A percentile compares a stretch with the other conserved stretches of the same genome.
Evolutionary conservation across 495 filamentous ascomycete species (phyloP).

Genomic region (Parathielavia appendiculata): DNA sequence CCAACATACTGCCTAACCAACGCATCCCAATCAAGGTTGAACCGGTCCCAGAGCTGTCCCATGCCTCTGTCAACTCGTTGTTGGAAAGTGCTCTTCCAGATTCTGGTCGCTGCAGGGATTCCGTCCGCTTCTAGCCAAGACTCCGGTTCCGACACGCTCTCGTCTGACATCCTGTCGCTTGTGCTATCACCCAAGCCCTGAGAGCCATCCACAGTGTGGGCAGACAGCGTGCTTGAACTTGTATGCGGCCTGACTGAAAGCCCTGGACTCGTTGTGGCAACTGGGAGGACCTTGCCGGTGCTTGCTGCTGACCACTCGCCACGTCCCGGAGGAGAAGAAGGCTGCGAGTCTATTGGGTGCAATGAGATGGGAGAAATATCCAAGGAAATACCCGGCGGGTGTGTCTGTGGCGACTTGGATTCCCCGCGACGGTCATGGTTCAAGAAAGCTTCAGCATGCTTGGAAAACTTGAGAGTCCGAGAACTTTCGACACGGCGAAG

Average conservation of each 20-base stretch:
- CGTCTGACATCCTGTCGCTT: conserved; percentile 23
- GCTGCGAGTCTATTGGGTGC: background rate
- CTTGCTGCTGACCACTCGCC: background rate
- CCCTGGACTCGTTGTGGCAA: background rate
- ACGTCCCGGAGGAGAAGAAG: too few relatives aligned
- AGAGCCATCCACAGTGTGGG: conserved; percentile 8
- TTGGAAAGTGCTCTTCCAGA: conserved; percentile 18
- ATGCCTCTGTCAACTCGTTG: conserved; percentile 18
- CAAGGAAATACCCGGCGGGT: background rate
- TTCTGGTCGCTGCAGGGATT: background rate
- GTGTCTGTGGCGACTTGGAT: background rate
- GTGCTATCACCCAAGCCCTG: conserved; percentile 18
- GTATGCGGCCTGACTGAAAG: conserved; percentile 17
- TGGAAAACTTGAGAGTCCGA: conserved; percentile 12
- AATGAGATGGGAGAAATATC: background rate
- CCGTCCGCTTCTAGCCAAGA: conserved; percentile 16
- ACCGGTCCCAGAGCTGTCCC: conserved; percentile 21
- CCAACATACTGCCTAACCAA: conserved; percentile 21
- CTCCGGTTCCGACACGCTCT: conserved; percentile 28
- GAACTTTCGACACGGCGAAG: conserved; percentile 24
- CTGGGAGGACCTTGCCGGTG: background rate
- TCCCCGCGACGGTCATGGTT: background rate
- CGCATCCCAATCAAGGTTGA: conserved; percentile 26
- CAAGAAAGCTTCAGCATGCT: background rate
- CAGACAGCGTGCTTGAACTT: conserved; percentile 24